Base-by-base conservation (phyloP, 176 grass and related monocot genomes). In the Thalia dealbata region DNA sequence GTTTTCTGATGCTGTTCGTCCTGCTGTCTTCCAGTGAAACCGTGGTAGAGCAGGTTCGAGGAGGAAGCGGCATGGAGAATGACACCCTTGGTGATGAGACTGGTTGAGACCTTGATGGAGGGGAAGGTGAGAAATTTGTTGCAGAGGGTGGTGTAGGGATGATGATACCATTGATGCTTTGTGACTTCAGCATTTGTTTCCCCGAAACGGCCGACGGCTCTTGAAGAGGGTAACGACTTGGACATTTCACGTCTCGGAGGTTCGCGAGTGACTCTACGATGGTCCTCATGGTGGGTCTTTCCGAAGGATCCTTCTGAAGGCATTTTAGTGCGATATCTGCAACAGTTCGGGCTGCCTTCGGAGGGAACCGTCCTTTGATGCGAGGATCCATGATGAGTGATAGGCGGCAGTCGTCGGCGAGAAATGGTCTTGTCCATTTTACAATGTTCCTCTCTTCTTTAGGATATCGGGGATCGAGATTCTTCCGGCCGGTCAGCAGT, bases 311-410 rank as follows among this genome's bases (percentile, higher is more conserved):
- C 29, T 83, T 99, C 35, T 86, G 59, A 59, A 99, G 80, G 71
- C 90, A 99, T 76, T 88, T 99, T 4, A 99, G 62, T 50, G 87
- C 89, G 26, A 95, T 81, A 56, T 99, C 83, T 1, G 90, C 90
- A 26, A 99, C 87, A 28, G 80, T 83, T 59, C 95, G 78, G 67
- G 88, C 90, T 30, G 95, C 95, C 78, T 93, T 95, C 0, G 87
- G 85, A 51, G 95, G 83, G 48, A 95, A 95, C 25, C 95, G 90
- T 21, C 95, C 95, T 83, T 99, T 95, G 54, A 99, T 91, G 61
- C 84, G 81, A 23, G 95, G 76, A 75, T 99, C 95, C 83, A 99
- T 88, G 71, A 99, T 99, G 42, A 99, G 79, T 52, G 95, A 99
- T 56, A 99, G 81, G 30, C 95, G 95, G 67, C 85, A 85, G 62